phyloP scores from a whole-genome alignment of 75 land plant genomes.

The Azolla pinnata region DNA sequence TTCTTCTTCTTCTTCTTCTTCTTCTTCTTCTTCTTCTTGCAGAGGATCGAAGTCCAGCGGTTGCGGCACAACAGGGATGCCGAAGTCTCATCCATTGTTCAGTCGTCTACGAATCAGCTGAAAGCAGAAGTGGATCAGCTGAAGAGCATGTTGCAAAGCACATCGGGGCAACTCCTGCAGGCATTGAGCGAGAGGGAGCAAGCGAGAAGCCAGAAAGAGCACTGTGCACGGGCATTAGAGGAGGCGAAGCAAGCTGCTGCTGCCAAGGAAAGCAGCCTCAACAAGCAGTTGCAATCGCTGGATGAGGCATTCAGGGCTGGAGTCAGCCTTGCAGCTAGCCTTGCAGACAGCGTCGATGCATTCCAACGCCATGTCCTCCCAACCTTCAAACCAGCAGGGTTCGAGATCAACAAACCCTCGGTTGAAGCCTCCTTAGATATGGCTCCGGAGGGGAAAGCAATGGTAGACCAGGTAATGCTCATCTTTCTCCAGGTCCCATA shows the following conservation, averaged over 20 bases:
- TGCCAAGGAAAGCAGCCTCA: conserved; percentile 6
- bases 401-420: conserved; percentile 10
- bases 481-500: not conserved
- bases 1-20: too few relatives aligned
- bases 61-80: conserved; percentile 32
- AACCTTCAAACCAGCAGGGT: conserved; percentile 20
- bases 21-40: too few relatives aligned
- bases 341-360: conserved; percentile 24
- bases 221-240: conserved; percentile 8
- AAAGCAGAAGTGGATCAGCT: conserved; percentile 27
- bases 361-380: conserved; percentile 39
- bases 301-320: conserved; percentile 22
- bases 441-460: not conserved
- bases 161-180: conserved; percentile 22
- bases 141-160: conserved; percentile 19
- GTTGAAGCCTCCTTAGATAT: conserved; percentile 3
- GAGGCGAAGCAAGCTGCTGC: conserved; percentile 16
- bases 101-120: conserved; percentile 17
- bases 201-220: conserved; percentile 13
- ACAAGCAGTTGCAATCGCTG: conserved; percentile 11
- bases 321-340: conserved; percentile 1
- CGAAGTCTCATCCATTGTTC: conserved; percentile 27
- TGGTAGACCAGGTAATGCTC: conserved; percentile 1
- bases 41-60: conserved; percentile 32
- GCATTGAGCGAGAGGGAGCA: conserved; percentile 28